These are phyloP conservation scores for Handroanthus guayacan DNA, from an alignment of 257 asterid species.

Conservation along the genomic window DNA sequence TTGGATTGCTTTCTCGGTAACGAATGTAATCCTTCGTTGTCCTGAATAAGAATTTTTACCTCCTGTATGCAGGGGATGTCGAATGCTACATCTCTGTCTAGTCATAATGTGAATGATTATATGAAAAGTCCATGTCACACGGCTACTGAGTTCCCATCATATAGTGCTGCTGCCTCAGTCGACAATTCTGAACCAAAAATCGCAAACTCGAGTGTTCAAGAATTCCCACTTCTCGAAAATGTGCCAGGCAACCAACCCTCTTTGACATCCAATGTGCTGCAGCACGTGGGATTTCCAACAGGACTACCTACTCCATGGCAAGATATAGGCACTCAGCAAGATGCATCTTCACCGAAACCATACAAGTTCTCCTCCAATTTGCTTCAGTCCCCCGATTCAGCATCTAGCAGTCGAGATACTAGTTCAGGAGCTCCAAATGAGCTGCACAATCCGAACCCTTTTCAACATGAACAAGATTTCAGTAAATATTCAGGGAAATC, in stretches of 20 bases:
- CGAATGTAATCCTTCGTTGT: slow-evolving; percentile 7
- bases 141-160: slow-evolving; percentile 36
- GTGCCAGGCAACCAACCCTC: slow-evolving; percentile 37
- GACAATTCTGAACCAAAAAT: slow-evolving; percentile 34
- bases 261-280: slow-evolving; percentile 29
- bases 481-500: slow-evolving; percentile 28
- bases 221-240: slow-evolving; percentile 37
- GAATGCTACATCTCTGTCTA: slow-evolving; percentile 42
- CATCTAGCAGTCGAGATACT: slow-evolving; percentile 43
- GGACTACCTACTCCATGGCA: slow-evolving; percentile 37
- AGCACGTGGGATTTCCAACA: slow-evolving; percentile 33
- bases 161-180: slow-evolving; percentile 32
- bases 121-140: slow-evolving; percentile 36
- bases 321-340: slow-evolving; percentile 34
- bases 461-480: slow-evolving; percentile 37
- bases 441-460: slow-evolving; percentile 36
- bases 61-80: slow-evolving; percentile 55
- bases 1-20: slow-evolving; percentile 6
- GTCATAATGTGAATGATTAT: slow-evolving; percentile 40
- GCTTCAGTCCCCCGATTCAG: slow-evolving; percentile 49
- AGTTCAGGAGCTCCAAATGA: slow-evolving; percentile 39
- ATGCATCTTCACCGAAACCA: slow-evolving; percentile 36
- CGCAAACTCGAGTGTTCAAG: slow-evolving; percentile 8
- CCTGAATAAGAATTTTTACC: slow-evolving; percentile 21
- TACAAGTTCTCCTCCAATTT: slow-evolving; percentile 36